Evolutionary conservation across 139 green algal genomes (phyloP).

Genomic region (Picocystis salinarum): DNA sequence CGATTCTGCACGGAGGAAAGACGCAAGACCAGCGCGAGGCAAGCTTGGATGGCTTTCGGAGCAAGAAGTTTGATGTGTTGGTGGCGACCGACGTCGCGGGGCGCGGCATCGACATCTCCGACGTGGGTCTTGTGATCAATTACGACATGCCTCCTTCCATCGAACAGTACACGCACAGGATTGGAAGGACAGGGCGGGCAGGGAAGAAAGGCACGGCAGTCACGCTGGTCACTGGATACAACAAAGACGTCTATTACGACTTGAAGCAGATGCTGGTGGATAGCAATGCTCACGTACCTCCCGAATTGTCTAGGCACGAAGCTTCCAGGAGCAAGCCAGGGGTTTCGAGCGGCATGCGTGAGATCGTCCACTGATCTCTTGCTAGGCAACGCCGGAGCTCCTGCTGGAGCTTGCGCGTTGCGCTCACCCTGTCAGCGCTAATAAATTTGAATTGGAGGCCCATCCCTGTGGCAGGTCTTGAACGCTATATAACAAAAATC

Average conservation of each 20-base stretch:
- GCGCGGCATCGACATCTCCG: constrained; percentile 84
- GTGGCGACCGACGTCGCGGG: constrained; percentile 96
- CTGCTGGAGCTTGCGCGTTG: no score
- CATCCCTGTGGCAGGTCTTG: no score
- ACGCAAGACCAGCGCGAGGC: constrained; percentile 86
- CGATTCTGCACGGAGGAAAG: constrained; percentile 82
- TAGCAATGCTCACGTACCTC: background rate
- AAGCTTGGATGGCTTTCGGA: constrained; percentile 57
- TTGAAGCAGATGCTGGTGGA: constrained; percentile 45
- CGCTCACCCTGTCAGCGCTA: no score
- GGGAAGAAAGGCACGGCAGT: constrained; percentile 70
- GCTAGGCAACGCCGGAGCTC: no score
- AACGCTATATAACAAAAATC: no score
- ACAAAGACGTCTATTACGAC: constrained; percentile 84
- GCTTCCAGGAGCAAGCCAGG: background rate
- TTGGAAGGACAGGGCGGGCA: constrained; percentile 82
- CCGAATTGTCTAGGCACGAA: background rate
- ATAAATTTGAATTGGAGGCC: no score
- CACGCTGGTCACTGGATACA: constrained; percentile 68
- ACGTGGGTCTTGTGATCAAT: constrained; percentile 82
- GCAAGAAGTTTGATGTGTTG: constrained; percentile 73
- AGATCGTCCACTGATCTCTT: no score
- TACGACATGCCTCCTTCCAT: constrained; percentile 93
- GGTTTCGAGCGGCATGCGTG: background rate
- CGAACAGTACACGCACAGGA: constrained; percentile 89